These are phyloP conservation scores for Leccinum solheimii DNA, from an alignment of 1,284 basidiomycete genomes.

Conservation along the genomic window DNA sequence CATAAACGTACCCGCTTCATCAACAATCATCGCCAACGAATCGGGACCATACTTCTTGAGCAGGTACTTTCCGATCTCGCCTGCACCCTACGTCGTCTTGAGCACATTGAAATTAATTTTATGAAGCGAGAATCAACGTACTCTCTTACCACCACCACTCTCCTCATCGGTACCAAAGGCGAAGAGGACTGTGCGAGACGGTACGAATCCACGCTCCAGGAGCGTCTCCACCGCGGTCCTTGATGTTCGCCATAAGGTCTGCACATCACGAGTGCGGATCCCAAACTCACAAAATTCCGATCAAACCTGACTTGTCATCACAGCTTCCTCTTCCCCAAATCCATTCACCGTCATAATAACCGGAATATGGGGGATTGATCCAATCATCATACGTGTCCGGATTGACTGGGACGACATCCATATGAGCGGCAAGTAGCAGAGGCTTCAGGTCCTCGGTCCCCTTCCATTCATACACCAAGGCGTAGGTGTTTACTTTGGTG, in stretches of 20 bases:
- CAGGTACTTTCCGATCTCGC: constrained; percentile 45
- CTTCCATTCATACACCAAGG: constrained; percentile 61
- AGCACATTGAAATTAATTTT: constrained; percentile 9
- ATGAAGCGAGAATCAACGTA: constrained; percentile 20
- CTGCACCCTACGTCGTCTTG: constrained; percentile 44
- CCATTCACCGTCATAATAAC: constrained; percentile 47
- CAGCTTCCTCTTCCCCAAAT: constrained; percentile 66
- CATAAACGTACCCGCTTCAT: constrained; percentile 42
- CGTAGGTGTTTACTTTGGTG: constrained; percentile 60
- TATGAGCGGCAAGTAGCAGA: constrained; percentile 58
- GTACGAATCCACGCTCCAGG: constrained; percentile 52
- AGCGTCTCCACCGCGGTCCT: constrained; percentile 57
- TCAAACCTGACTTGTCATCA: constrained; percentile 64
- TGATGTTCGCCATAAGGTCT: not conserved
- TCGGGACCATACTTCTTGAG: constrained; percentile 52
- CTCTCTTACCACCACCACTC: constrained; percentile 46
- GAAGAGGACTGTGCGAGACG: constrained; percentile 55
- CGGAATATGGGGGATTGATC: constrained; percentile 53
- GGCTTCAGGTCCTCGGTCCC: constrained; percentile 63
- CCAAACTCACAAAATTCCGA: constrained; percentile 51
- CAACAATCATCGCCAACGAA: constrained; percentile 56
- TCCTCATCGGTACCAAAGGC: constrained; percentile 78
- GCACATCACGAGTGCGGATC: not conserved
- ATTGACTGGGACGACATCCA: constrained; percentile 64
- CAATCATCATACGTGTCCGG: constrained; percentile 51